Percentiles rank a stretch among this genome's conserved stretches.
Conservation (phyloP, 768 basidiomycete genomes). For the Arthromyces matolae region DNA sequence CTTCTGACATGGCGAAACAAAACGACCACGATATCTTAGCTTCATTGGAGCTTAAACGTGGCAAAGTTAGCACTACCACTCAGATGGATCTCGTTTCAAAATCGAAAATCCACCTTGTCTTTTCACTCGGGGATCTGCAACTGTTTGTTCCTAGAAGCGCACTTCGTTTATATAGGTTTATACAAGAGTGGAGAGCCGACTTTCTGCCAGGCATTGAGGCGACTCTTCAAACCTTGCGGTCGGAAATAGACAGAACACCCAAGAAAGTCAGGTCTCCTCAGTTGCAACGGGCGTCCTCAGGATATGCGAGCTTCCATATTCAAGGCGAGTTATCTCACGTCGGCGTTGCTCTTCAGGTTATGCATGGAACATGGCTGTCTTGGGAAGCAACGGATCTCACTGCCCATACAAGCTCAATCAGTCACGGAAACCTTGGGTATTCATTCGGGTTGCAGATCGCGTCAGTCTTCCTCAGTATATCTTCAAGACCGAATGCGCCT, state of each 20-base stretch:
- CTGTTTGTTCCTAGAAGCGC: slow-evolving; percentile 78
- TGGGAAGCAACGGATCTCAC: slow-evolving; percentile 59
- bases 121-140: slow-evolving; percentile 42
- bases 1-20: slow-evolving; percentile 33
- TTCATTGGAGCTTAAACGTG: slow-evolving; percentile 46
- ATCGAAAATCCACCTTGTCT: slow-evolving; percentile 38
- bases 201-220: slow-evolving; percentile 74
- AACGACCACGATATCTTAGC: slow-evolving; percentile 58
- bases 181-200: slow-evolving; percentile 80
- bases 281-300: slow-evolving; percentile 25
- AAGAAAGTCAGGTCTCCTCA: slow-evolving; percentile 30
- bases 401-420: slow-evolving; percentile 40
- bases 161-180: slow-evolving; percentile 70
- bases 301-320: slow-evolving; percentile 39
- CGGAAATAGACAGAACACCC: slow-evolving; percentile 52
- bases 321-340: slow-evolving; percentile 49
- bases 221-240: slow-evolving; percentile 58
- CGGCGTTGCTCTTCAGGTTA: slow-evolving; percentile 70
- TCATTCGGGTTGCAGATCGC: slow-evolving; percentile 64
- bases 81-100: slow-evolving; percentile 43
- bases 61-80: slow-evolving; percentile 42
- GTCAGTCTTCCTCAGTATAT: slow-evolving; percentile 59
- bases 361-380: slow-evolving; percentile 85
- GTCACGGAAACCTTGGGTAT: slow-evolving; percentile 29
- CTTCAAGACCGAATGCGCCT: slow-evolving; percentile 38